Evolutionary conservation across 148 eudicot species (phyloP).

Genomic region (Amaranthus hypochondriacus): DNA sequence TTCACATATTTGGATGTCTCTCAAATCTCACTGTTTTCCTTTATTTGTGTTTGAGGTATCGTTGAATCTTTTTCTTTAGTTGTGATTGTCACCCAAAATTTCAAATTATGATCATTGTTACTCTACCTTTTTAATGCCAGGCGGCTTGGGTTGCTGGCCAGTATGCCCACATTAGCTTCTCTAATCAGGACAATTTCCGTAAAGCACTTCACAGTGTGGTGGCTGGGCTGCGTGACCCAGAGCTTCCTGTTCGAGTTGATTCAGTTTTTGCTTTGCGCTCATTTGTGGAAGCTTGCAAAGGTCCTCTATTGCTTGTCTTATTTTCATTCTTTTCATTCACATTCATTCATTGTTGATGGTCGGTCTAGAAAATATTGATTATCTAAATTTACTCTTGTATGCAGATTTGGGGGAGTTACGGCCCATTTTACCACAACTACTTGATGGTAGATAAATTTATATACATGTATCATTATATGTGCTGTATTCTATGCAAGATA

Average conservation of each 20-base stretch:
- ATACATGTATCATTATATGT: neutral
- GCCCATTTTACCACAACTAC: constrained; percentile 91
- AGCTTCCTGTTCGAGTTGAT: constrained; percentile 98
- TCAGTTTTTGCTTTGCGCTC: constrained; percentile 96
- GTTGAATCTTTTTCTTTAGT: neutral
- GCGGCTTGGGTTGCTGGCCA: constrained; percentile 99
- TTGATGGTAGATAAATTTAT: constrained; percentile 61
- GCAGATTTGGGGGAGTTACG: constrained; percentile 91
- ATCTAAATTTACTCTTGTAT: neutral
- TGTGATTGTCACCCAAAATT: neutral
- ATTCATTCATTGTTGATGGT: neutral
- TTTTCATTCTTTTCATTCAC: neutral
- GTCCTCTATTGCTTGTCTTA: constrained; percentile 21
- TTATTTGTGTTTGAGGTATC: neutral
- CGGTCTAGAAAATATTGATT: neutral
- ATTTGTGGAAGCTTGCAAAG: constrained; percentile 98
- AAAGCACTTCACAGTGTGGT: constrained; percentile 92
- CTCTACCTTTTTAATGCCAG: constrained; percentile 29
- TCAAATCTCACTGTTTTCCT: neutral
- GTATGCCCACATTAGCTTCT: constrained; percentile 86
- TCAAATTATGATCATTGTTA: neutral
- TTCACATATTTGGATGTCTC: no score
- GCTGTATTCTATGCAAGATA: neutral
- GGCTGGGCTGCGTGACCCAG: constrained; percentile 91
- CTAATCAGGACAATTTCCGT: constrained; percentile 83